Percentiles rank a stretch among this genome's conserved stretches.
phyloP scores from a whole-genome alignment of 2,329 filamentous ascomycete species.

The Xylariaceae sp. region DNA sequence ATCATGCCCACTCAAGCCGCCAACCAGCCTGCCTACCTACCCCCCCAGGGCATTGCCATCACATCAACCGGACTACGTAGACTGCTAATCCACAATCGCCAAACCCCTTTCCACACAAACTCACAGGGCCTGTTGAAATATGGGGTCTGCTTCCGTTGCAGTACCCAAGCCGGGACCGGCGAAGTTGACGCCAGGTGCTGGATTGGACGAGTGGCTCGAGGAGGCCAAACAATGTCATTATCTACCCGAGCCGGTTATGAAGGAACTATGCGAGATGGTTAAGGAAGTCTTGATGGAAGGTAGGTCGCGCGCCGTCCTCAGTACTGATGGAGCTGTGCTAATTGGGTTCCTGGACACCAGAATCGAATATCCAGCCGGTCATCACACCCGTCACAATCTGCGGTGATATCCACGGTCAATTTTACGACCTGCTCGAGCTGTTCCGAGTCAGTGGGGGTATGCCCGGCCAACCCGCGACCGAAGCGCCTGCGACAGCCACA shows the following conservation, averaged over 20 bases:
- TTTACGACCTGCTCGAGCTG: conserved; percentile 94
- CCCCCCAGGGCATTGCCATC: conserved; percentile 12
- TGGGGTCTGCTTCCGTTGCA: conserved; percentile 34
- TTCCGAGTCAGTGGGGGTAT: conserved; percentile 96
- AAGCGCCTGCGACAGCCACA: conserved; percentile 62
- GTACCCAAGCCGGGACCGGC: conserved; percentile 90
- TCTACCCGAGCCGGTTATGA: conserved; percentile 93
- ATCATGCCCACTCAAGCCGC: background rate
- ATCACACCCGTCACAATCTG: conserved; percentile 94
- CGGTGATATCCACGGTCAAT: conserved; percentile 97
- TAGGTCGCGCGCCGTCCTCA: conserved; percentile 34
- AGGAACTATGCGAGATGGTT: conserved; percentile 96
- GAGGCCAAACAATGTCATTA: conserved; percentile 97
- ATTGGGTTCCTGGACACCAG: conserved; percentile 39
- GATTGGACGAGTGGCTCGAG: conserved; percentile 92
- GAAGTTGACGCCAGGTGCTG: conserved; percentile 73
- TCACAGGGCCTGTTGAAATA: conserved; percentile 8
- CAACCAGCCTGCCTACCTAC: conserved; percentile 4
- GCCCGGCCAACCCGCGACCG: conserved; percentile 72
- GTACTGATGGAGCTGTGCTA: background rate
- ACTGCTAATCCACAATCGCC: background rate
- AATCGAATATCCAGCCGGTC: conserved; percentile 99
- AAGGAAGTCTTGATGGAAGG: conserved; percentile 99
- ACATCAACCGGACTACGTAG: background rate
- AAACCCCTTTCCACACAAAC: background rate